Evolutionary conservation across 805 yeast genomes (phyloP), one percentile per base, ranked within the genome.

Genomic region (Zygosaccharomyces gambellarensis): DNA sequence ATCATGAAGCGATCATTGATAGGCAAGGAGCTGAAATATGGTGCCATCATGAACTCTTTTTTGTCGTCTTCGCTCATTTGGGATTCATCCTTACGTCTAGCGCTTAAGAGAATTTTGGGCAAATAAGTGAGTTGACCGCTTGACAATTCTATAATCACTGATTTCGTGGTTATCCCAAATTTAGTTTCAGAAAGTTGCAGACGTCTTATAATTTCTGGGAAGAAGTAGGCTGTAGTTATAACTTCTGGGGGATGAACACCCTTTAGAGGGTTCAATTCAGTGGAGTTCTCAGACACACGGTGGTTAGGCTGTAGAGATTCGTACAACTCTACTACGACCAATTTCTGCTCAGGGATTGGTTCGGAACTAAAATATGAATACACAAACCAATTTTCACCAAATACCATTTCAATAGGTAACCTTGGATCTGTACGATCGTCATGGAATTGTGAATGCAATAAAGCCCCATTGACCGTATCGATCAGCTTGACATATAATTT

Each of bases 301-400:
- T 64, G 61, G 63, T 85, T 76, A 21, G 86, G 80, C 3, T 61
- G 65, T 11, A 72, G 61, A 1, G 89, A 82, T 59, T 88, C 95
- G 66, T 81, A 94, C 36, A 94, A 66, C 63, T 94, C 97, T 58
- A 88, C 71, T 3, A 86, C 89, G 12, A 76, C 80, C 11, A 94
- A 61, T 57, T 83, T 78, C 44, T 79, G 77, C 29, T 78, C 78
- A 3, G 80, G 75, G 19, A 72, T 63, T 9, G 83, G 83, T 2
- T 63, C 63, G 1, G 62, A 60, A 48, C 82, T 76, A 60, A 75
- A 79, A 58, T 80, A 83, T 0, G 90, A 72, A 61, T 86, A 84
- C 9, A 87, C 74, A 14, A 89, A 71, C 87, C 94, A 92, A 67
- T 90, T 81, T 62, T 92, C 98, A 43, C 89, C 94, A 65, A 81